Evolutionary conservation across 2,329 filamentous ascomycete genomes (phyloP).

Genomic region (Venturia carpophila): DNA sequence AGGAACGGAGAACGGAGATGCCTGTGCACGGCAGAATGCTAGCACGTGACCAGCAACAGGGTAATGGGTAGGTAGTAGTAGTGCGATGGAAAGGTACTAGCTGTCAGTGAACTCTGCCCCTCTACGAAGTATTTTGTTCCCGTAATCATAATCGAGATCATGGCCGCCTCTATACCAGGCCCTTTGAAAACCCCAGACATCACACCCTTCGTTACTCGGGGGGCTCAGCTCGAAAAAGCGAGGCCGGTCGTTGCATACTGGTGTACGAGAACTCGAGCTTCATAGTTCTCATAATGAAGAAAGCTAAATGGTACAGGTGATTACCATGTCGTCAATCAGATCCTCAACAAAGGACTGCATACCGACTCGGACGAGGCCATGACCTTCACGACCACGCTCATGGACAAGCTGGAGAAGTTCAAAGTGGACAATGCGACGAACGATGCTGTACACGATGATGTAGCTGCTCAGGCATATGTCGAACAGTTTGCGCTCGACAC

Average conservation of each 20-base stretch:
- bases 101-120: no score
- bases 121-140: background rate
- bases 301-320: conserved; percentile 51
- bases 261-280: conserved; percentile 52
- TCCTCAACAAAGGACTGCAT: conserved; percentile 74
- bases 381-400: conserved; percentile 70
- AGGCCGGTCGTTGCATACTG: conserved; percentile 91
- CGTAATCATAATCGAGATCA: conserved; percentile 31
- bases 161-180: conserved; percentile 65
- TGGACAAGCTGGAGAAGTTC: conserved; percentile 84
- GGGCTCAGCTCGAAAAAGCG: conserved; percentile 69
- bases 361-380: conserved; percentile 68
- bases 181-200: conserved; percentile 74
- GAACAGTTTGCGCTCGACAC: conserved; percentile 90
- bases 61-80: no score
- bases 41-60: no score
- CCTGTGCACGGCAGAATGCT: no score
- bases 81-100: no score
- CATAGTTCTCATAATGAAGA: background rate
- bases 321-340: conserved; percentile 89
- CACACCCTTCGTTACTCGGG: conserved; percentile 73
- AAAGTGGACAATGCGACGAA: conserved; percentile 68
- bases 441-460: conserved; percentile 77
- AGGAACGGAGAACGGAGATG: no score
- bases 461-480: conserved; percentile 81